Conservation (phyloP, 495 filamentous ascomycete genomes). For the Astrocystis sublimbata region DNA sequence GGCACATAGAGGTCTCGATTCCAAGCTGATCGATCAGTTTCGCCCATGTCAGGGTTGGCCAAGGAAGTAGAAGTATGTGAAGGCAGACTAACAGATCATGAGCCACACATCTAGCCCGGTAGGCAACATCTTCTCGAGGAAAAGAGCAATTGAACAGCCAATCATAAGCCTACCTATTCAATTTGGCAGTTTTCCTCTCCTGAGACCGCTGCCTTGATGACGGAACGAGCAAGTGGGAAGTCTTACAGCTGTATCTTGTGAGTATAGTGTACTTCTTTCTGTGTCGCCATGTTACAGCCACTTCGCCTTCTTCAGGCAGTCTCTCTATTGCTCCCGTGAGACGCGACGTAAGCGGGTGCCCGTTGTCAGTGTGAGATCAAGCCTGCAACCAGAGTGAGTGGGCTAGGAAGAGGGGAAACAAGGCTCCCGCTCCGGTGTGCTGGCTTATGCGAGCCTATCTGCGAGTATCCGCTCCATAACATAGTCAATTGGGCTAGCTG, state of each 20-base stretch:
- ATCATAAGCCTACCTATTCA: neutral
- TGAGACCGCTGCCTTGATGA: conserved; percentile 1
- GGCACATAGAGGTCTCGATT: too few relatives aligned
- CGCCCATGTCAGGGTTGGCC: too few relatives aligned
- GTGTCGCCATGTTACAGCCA: neutral
- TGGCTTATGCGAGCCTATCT: neutral
- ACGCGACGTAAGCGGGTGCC: neutral
- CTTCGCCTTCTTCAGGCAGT: conserved; percentile 1
- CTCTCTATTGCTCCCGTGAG: neutral
- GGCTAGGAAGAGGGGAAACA: neutral
- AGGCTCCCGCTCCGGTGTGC: neutral
- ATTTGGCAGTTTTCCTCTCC: neutral
- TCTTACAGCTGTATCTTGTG: neutral
- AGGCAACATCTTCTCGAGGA: neutral
- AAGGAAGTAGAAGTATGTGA: neutral
- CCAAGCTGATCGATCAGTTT: too few relatives aligned
- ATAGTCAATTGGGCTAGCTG: neutral
- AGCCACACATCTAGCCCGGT: neutral
- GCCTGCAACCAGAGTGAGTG: neutral
- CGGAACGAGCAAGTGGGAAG: neutral
- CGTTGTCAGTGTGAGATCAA: neutral
- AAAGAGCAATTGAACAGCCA: neutral
- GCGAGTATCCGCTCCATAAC: neutral
- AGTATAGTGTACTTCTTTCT: neutral
- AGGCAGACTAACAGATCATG: neutral